Percentiles rank a stretch among this genome's conserved stretches.
phyloP scores from a whole-genome alignment of 129 eudicot genomes.

The Logfia minima region DNA sequence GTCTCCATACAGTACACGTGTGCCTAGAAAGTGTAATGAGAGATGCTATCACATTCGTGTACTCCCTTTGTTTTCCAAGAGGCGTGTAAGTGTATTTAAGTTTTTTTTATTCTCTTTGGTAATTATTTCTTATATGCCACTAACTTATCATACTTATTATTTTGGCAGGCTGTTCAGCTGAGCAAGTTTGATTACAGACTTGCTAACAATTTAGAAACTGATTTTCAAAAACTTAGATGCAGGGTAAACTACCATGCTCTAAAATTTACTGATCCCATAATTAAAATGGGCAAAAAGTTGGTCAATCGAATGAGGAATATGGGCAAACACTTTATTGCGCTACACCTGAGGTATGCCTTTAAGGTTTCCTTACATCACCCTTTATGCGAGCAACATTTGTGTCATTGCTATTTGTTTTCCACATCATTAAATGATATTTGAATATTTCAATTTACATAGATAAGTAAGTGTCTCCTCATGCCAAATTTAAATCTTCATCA shows the following conservation, averaged over 20 bases:
- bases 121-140: neutral
- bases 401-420: neutral
- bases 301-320: conserved; percentile 65
- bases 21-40: conserved; percentile 85
- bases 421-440: neutral
- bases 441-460: no score
- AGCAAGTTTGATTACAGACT: conserved; percentile 87
- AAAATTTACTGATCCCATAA: conserved; percentile 66
- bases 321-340: conserved; percentile 68
- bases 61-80: conserved; percentile 62
- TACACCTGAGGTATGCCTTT: conserved; percentile 67
- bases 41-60: conserved; percentile 76
- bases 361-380: neutral
- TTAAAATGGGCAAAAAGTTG: conserved; percentile 70
- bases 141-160: conserved; percentile 7
- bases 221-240: conserved; percentile 84
- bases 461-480: neutral
- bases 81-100: conserved; percentile 58
- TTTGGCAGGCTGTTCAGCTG: conserved; percentile 75
- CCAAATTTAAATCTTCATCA: neutral
- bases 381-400: neutral
- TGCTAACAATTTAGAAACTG: conserved; percentile 60
- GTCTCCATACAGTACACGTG: conserved; percentile 77
- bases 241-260: conserved; percentile 83
- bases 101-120: neutral